Base-by-base conservation (phyloP, 371 early-diverging fungal species). In the Mucor saturninus region DNA sequence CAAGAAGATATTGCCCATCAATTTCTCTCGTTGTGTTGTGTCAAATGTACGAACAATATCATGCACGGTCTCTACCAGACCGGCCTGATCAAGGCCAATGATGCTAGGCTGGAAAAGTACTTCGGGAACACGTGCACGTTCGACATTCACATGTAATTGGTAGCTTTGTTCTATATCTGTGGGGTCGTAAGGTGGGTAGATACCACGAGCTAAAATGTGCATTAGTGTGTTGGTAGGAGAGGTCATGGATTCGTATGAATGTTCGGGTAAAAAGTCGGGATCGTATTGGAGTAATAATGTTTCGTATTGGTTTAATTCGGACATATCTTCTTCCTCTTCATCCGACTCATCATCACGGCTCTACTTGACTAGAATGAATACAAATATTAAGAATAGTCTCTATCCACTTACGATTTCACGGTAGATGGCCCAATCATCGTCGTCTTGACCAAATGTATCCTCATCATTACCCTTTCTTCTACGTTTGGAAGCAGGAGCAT, bases 361-460 rank as follows among this genome's bases (percentile, higher is more conserved):
- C 90, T 90, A 56, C 13, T n/a, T 37, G 11, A 3, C 8, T 11
- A 37, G 38, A 53, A 29, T 13, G 35, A 26, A 29, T 39, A 21
- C 29, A 28, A 30, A 21, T 29, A 54, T 5, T 38, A 55, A 31
- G 15, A 7, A 46, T 28, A 28, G 52, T 35, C 3, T 84, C 5
- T 14, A 6, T 28, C 8, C 7, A 50, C 50, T 79, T 84, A 88
- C 90, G 58, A 96, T 94, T 69, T 94, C 91, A 32, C 92, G 83
- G 63, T 96, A 96, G 50, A 96, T 87, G 67, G 85, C 85, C 96
- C 96, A 96, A 65, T 95, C 96, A 7, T 88, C 91, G 68, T 95
- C 95, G 67, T 95, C 90, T n/a, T 89, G 90, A 28, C 96, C 96
- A 83, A 96, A 96, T 1, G 87, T 89, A 63, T 96, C 96, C 73